Base-by-base conservation (phyloP, 176 grass and related monocot species). In the Aegilops longissima region DNA sequence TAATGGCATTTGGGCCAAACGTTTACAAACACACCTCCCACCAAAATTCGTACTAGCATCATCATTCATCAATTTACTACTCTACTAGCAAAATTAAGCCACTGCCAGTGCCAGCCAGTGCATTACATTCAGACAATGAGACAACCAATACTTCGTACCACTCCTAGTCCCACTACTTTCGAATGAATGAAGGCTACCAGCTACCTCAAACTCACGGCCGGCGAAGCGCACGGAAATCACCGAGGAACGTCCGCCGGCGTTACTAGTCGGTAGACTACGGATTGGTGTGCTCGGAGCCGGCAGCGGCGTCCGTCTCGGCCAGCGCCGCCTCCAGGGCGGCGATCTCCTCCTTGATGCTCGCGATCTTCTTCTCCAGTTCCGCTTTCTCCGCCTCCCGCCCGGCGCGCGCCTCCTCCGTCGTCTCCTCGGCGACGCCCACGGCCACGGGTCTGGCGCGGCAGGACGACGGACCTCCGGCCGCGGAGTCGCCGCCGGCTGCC, bases 291-390 rank as follows among this genome's bases (percentile, higher is more conserved):
- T 39, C 18, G 9, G 36, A 21, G 24, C 4, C 45, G 75, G 59
- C n/a, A 24, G 59, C 77, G 5, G 58, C 77, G 54, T 64, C 77
- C 77, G 17, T 80, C 77, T 80, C 8, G 77, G 58, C 34, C 58
- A 80, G 59, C 35, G 21, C 58, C 12, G n/a, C 35, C 59, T 80
- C 78, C 23, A 80, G 34, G 7, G 78, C 78, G 78, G 38, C 35
- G 78, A 80, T 80, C 59, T 80, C 78, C 20, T 16, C 77, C 78
- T 44, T 80, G n/a, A 36, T 9, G 59, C n/a, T 16, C n/a, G 59
- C 59, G 78, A 80, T 80, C n/a, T 65, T 64, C 78, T 44, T 65
- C 78, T 64, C 59, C 59, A 80, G 78, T 59, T 80, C 59, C 34
- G 58, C n/a, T 1, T 80, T 80, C 78, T 80, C 78, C 61, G 24